Evolutionary conservation across 495 filamentous ascomycete genomes (phyloP).

Genomic region (Hypomontagnella monticulosa): DNA sequence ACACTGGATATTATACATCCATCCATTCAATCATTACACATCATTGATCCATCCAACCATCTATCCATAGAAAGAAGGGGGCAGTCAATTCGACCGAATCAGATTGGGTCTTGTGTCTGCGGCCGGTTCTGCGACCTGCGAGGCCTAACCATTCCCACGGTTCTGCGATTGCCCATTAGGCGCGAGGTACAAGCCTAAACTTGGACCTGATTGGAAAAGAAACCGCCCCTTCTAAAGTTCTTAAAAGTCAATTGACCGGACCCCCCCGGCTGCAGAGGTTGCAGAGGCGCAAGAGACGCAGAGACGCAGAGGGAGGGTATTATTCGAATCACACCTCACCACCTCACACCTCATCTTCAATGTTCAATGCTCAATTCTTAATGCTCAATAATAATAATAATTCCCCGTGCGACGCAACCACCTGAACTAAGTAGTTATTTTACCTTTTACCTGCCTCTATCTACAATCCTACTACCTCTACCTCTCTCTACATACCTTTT

Average conservation of each 20-base stretch:
- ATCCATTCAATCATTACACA: neutral
- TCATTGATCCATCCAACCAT: no score
- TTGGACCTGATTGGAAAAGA: conserved; percentile 40
- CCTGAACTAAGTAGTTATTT: no score
- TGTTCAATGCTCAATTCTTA: no score
- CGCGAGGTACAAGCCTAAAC: conserved; percentile 41
- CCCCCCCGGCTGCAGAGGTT: conserved; percentile 15
- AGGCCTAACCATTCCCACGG: conserved; percentile 42
- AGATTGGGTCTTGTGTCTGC: conserved; percentile 41
- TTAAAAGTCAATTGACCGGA: conserved; percentile 12
- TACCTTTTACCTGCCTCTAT: no score
- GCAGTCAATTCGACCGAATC: conserved; percentile 35
- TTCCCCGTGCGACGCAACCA: no score
- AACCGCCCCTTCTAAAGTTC: conserved; percentile 10
- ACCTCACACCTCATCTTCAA: no score
- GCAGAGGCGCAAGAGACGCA: no score
- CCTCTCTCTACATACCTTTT: no score
- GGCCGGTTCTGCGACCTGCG: conserved; percentile 44
- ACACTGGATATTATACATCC: no score
- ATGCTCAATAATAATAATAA: no score
- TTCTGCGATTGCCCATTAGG: conserved; percentile 43
- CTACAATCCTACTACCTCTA: no score
- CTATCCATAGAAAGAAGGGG: conserved; percentile 18
- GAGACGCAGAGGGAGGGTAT: no score
- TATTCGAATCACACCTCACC: neutral